Percentiles rank a stretch among this genome's conserved stretches.
Evolutionary conservation across 2,329 filamentous ascomycete genomes (phyloP).

Genomic region (Lojkania enalia): DNA sequence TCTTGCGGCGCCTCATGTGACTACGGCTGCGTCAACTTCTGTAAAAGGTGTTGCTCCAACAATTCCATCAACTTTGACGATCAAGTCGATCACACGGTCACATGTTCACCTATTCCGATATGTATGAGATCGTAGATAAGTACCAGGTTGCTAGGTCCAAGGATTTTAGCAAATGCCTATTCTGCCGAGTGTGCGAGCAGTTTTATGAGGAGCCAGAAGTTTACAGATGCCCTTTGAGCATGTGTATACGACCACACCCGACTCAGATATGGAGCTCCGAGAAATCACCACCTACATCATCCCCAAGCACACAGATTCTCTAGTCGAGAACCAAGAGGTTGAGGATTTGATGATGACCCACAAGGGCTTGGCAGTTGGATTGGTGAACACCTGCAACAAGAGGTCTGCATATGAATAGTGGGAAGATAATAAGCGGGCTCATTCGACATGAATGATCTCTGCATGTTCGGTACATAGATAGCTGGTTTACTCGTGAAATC

Average conservation of each 20-base stretch:
- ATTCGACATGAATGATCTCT: too few species aligned
- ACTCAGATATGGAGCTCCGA: constrained; percentile 32
- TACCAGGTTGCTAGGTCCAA: constrained; percentile 17
- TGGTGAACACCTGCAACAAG: too few species aligned
- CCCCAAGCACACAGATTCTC: constrained; percentile 19
- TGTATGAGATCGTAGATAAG: constrained; percentile 21
- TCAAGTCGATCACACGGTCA: not conserved
- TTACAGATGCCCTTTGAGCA: constrained; percentile 29
- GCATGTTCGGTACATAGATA: too few species aligned
- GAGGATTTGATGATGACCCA: constrained; percentile 6
- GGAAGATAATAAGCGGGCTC: too few species aligned
- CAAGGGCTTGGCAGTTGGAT: constrained; percentile 8
- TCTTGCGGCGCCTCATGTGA: not conserved
- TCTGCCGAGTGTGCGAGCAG: too few species aligned
- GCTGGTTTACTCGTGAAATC: too few species aligned
- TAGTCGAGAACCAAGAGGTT: constrained; percentile 5
- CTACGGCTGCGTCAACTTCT: not conserved
- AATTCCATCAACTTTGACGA: not conserved
- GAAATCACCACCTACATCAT: constrained; percentile 29
- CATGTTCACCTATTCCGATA: constrained; percentile 9
- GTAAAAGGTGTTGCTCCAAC: too few species aligned
- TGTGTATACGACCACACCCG: constrained; percentile 27
- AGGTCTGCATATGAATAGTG: too few species aligned
- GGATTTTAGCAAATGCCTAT: too few species aligned
- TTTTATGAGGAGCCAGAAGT: constrained; percentile 20